A percentile compares a stretch with the other conserved stretches of the same genome.
Conservation (phyloP, 768 basidiomycete genomes). For the Hemileccinum impolitum region DNA sequence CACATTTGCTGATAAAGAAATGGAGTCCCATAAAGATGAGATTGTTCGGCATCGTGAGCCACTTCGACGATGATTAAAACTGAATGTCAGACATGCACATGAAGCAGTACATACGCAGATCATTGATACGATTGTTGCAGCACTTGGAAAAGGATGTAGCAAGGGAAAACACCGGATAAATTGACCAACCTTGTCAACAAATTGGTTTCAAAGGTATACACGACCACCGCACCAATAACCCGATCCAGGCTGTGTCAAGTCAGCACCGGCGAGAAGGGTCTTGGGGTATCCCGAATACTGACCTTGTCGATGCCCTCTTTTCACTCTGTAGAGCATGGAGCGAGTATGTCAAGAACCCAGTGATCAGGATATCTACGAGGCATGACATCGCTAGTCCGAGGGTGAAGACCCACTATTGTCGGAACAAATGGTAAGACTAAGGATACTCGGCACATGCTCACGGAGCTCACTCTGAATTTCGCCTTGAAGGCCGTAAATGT, state of each 20-base stretch:
- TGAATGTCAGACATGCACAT: not conserved
- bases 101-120: constrained; percentile 35
- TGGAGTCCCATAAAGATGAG: constrained; percentile 53
- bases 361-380: constrained; percentile 48
- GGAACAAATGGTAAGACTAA: not conserved
- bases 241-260: constrained; percentile 39
- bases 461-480: constrained; percentile 17
- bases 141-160: constrained; percentile 19
- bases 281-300: not conserved
- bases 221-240: constrained; percentile 44
- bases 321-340: constrained; percentile 39
- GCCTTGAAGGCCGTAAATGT: constrained; percentile 25
- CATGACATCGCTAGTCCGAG: constrained; percentile 49
- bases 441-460: not conserved
- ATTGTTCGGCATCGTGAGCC: constrained; percentile 45
- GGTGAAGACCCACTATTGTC: constrained; percentile 47
- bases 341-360: constrained; percentile 41
- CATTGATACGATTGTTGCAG: constrained; percentile 41
- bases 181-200: constrained; percentile 41
- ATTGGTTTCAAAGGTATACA: constrained; percentile 55
- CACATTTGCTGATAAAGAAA: constrained; percentile 52
- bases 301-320: constrained; percentile 40
- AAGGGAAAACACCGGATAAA: not conserved
- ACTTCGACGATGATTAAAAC: constrained; percentile 24
- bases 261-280: not conserved